A percentile compares a stretch with the other conserved stretches of the same genome.
Conservation (phyloP, 805 yeast genomes). For the Priceomyces medius region DNA sequence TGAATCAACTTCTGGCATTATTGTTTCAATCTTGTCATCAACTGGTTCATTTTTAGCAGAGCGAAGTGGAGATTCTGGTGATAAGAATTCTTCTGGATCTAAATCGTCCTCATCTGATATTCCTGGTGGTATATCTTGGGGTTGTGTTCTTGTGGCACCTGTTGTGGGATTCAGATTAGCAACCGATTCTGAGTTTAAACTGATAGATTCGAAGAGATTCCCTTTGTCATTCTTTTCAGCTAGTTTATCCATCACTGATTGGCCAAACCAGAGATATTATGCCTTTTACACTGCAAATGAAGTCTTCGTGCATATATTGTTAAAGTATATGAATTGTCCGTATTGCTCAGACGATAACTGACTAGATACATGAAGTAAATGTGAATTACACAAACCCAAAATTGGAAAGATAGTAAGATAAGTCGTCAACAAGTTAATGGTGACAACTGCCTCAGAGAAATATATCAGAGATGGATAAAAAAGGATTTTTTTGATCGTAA, state of each 20-base stretch:
- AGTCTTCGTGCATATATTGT: too few relatives aligned
- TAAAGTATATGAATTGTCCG: too few relatives aligned
- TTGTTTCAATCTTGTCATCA: constrained; percentile 7
- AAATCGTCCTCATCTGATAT: constrained; percentile 16
- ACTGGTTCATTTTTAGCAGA: constrained; percentile 6
- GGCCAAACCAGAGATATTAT: not conserved
- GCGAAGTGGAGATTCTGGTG: constrained; percentile 14
- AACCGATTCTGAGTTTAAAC: constrained; percentile 4
- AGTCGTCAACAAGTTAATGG: too few relatives aligned
- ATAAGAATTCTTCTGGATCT: constrained; percentile 26
- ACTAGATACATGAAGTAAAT: too few relatives aligned
- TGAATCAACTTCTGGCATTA: not conserved
- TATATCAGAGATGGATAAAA: too few relatives aligned
- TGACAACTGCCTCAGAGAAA: too few relatives aligned
- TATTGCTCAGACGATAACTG: too few relatives aligned
- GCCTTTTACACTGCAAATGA: not conserved
- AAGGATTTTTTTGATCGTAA: too few relatives aligned
- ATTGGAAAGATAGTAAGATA: too few relatives aligned
- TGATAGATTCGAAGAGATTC: constrained; percentile 11
- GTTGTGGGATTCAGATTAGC: not conserved
- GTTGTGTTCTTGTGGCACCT: not conserved
- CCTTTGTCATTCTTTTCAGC: not conserved
- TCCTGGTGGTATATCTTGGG: constrained; percentile 7
- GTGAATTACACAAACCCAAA: too few relatives aligned
- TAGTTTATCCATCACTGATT: not conserved